A percentile compares a stretch with the other conserved stretches of the same genome.
phyloP scores from a whole-genome alignment of 1,139 yeast species.

The Meyerozyma elateridarum region DNA sequence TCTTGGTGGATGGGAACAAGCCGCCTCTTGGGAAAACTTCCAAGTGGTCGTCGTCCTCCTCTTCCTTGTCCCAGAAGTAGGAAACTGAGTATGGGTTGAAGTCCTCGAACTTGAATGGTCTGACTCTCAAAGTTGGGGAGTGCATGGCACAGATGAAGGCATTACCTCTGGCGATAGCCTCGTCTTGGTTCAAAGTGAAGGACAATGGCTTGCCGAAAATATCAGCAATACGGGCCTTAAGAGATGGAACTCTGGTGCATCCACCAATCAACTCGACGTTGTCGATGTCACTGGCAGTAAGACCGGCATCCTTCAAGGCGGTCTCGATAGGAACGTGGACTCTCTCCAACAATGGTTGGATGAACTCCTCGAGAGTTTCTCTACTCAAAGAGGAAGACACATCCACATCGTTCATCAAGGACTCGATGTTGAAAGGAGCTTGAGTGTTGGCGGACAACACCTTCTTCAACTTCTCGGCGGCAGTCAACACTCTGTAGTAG shows the following conservation, averaged over 20 bases:
- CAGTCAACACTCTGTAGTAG: slow-evolving; percentile 83
- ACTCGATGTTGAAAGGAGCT: slow-evolving; percentile 94
- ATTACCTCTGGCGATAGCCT: slow-evolving; percentile 98
- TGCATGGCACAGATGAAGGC: slow-evolving; percentile 99
- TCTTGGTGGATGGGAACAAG: slow-evolving; percentile 89
- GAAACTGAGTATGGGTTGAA: slow-evolving; percentile 88
- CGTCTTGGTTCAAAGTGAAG: slow-evolving; percentile 97
- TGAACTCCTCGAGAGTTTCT: slow-evolving; percentile 88
- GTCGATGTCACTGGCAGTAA: slow-evolving; percentile 71
- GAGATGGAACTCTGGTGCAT: slow-evolving; percentile 93
- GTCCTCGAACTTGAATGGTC: slow-evolving; percentile 98
- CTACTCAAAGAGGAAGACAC: slow-evolving; percentile 87
- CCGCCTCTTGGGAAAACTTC: slow-evolving; percentile 98
- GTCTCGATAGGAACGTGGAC: slow-evolving; percentile 71
- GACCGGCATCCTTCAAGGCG: slow-evolving; percentile 79
- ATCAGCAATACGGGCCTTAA: slow-evolving; percentile 76
- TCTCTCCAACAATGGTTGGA: slow-evolving; percentile 74
- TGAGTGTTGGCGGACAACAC: slow-evolving; percentile 91
- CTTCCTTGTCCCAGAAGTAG: slow-evolving; percentile 92
- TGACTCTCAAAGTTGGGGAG: slow-evolving; percentile 97
- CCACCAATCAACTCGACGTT: slow-evolving; percentile 97
- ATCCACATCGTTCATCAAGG: slow-evolving; percentile 95
- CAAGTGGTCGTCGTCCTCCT: slow-evolving; percentile 84
- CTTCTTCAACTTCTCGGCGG: slow-evolving; percentile 92
- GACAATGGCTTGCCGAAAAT: slow-evolving; percentile 85